Percentiles rank a stretch among this genome's conserved stretches.
Evolutionary conservation across 1,284 basidiomycete species (phyloP).

Genomic region (Tilletia indica): DNA sequence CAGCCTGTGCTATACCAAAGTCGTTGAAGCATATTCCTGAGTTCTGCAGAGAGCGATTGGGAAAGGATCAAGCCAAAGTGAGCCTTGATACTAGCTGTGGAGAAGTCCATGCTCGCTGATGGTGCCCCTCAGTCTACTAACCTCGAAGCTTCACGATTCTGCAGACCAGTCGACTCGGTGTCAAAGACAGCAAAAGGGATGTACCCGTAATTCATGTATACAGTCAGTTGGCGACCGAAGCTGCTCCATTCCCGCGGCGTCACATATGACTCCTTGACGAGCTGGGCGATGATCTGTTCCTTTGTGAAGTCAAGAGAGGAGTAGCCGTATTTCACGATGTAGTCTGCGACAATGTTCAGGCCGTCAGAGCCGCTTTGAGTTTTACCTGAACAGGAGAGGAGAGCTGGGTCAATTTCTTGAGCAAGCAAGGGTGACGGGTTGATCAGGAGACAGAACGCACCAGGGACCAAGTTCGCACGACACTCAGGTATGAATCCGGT

Average conservation of each 20-base stretch:
- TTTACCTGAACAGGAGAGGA: conserved; percentile 22
- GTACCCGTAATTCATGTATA: conserved; percentile 35
- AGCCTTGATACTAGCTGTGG: too few relatives aligned
- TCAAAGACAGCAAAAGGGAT: conserved; percentile 46
- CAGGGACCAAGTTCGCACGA: conserved; percentile 41
- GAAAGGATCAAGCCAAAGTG: neutral
- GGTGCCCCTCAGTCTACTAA: neutral
- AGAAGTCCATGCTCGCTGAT: neutral
- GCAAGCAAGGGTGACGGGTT: too few relatives aligned
- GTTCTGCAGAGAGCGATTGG: conserved; percentile 22
- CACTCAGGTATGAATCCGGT: conserved; percentile 46
- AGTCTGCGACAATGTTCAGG: conserved; percentile 40
- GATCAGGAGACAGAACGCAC: neutral
- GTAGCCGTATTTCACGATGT: conserved; percentile 40
- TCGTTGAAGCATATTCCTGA: conserved; percentile 58
- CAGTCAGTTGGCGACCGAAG: conserved; percentile 35
- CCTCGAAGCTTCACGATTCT: conserved; percentile 38
- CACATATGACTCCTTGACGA: conserved; percentile 55
- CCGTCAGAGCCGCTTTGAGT: conserved; percentile 40
- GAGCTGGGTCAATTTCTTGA: too few relatives aligned
- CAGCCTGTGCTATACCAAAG: conserved; percentile 57
- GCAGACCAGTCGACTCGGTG: conserved; percentile 36
- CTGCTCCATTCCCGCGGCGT: conserved; percentile 48
- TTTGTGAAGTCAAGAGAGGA: conserved; percentile 19
- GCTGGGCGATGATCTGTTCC: conserved; percentile 39